Conservation (phyloP, 2,329 filamentous ascomycete species). For the Dryadomyces sulphureus region DNA sequence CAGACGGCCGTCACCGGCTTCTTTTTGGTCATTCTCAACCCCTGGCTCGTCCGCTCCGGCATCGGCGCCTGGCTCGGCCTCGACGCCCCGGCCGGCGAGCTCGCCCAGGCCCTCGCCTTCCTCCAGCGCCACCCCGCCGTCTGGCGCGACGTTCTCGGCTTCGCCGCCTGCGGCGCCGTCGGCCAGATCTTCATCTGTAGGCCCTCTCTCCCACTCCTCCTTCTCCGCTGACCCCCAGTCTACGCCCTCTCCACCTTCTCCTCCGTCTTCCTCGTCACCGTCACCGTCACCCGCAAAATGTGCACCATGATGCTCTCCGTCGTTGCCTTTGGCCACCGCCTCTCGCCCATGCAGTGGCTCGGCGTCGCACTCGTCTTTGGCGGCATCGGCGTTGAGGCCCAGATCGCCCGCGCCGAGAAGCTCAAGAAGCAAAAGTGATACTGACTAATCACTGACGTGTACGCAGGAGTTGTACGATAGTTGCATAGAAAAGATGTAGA, state of each 20-base stretch:
- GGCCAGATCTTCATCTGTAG: conserved; percentile 91
- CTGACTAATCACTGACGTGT: too few species aligned
- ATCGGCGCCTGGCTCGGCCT: conserved; percentile 52
- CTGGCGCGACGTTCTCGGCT: conserved; percentile 77
- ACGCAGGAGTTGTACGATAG: too few species aligned
- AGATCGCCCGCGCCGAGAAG: conserved; percentile 72
- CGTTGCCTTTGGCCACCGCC: conserved; percentile 78
- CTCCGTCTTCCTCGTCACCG: conserved; percentile 81
- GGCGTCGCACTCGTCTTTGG: conserved; percentile 89
- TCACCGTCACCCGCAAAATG: conserved; percentile 98
- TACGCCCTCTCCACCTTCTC: conserved; percentile 89
- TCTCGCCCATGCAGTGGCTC: conserved; percentile 83
- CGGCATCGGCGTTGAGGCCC: conserved; percentile 80
- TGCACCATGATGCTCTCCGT: conserved; percentile 97
- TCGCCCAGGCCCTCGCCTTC: conserved; percentile 66
- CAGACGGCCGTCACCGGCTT: conserved; percentile 59
- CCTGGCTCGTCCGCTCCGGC: conserved; percentile 59
- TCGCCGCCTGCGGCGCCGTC: conserved; percentile 77
- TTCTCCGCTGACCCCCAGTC: conserved; percentile 30
- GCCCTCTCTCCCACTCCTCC: conserved; percentile 24
- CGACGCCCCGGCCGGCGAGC: conserved; percentile 57
- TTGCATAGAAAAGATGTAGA: too few species aligned
- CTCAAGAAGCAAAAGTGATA: conserved; percentile 63
- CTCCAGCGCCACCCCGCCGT: conserved; percentile 67
- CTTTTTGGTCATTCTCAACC: conserved; percentile 64